Percentiles rank a stretch among this genome's conserved stretches.
These are phyloP conservation scores for Chalciporus chontae DNA, from an alignment of 768 basidiomycete genomes.

Conservation along the genomic window DNA sequence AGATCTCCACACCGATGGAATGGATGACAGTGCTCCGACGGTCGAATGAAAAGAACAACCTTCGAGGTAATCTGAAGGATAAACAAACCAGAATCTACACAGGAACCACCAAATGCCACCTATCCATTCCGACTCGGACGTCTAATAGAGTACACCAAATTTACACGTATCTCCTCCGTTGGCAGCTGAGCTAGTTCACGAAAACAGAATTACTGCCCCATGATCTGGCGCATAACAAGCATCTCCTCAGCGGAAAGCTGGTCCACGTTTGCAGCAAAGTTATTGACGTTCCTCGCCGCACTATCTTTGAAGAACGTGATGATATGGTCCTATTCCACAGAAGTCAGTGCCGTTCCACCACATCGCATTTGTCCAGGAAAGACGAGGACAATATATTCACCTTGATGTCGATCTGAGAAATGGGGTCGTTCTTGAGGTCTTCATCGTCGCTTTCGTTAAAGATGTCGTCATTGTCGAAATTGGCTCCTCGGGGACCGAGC, in stretches of 20 bases:
- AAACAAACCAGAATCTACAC: too few species aligned
- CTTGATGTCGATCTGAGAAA: conserved; percentile 82
- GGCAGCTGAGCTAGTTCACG: not conserved
- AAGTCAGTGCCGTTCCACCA: conserved; percentile 9
- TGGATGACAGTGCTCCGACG: too few species aligned
- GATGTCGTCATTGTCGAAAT: conserved; percentile 77
- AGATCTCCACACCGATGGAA: too few species aligned
- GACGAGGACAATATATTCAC: conserved; percentile 31
- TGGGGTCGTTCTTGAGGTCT: conserved; percentile 81
- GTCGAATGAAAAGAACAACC: too few species aligned
- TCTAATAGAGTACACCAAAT: conserved; percentile 3
- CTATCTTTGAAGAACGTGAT: conserved; percentile 67
- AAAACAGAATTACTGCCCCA: conserved; percentile 26
- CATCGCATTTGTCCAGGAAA: conserved; percentile 3
- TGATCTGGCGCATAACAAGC: conserved; percentile 53
- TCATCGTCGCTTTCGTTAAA: conserved; percentile 77
- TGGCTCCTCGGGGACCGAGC: conserved; percentile 68
- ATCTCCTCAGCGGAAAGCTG: conserved; percentile 71
- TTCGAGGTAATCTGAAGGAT: too few species aligned
- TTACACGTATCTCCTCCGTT: not conserved
- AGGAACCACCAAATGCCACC: not conserved
- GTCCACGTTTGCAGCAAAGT: conserved; percentile 60
- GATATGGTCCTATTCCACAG: conserved; percentile 54
- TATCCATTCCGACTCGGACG: conserved; percentile 7
- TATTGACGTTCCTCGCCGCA: conserved; percentile 55